Evolutionary conservation across 129 eudicot genomes (phyloP).

Genomic region (Escallonia herrerae): DNA sequence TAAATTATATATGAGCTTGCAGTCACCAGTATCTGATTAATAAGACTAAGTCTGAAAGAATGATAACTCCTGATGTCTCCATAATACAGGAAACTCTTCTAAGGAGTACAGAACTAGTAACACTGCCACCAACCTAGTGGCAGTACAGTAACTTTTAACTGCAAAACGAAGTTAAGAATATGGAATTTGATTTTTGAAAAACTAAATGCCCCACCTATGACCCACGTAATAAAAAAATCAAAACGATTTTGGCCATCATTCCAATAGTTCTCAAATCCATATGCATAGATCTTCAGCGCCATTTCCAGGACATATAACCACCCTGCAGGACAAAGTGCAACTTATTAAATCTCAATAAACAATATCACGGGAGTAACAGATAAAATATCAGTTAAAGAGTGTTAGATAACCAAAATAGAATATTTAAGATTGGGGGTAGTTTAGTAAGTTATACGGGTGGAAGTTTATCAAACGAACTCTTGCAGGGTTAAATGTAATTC

Average conservation of each 20-base stretch:
- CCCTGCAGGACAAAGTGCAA: constrained; percentile 37
- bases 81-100: no score
- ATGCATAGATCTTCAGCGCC: constrained; percentile 74
- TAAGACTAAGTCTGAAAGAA: no score
- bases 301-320: constrained; percentile 92
- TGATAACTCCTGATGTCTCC: no score
- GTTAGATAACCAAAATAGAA: no score
- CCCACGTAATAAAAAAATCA: constrained; percentile 87
- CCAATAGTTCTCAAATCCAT: constrained; percentile 92
- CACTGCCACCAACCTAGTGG: neutral
- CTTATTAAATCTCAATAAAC: constrained; percentile 7
- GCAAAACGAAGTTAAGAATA: no score
- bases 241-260: constrained; percentile 90
- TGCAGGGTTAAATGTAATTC: no score
- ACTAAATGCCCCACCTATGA: constrained; percentile 49
- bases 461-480: no score
- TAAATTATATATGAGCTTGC: no score
- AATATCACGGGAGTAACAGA: constrained; percentile 2
- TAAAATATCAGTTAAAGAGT: constrained; percentile 6
- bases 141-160: no score
- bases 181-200: neutral
- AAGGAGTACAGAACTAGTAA: neutral
- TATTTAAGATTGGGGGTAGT: no score
- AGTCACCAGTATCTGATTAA: no score
- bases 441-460: no score